phyloP scores from a whole-genome alignment of 2,329 filamentous ascomycete species.

The Rhynchosporium secalis region DNA sequence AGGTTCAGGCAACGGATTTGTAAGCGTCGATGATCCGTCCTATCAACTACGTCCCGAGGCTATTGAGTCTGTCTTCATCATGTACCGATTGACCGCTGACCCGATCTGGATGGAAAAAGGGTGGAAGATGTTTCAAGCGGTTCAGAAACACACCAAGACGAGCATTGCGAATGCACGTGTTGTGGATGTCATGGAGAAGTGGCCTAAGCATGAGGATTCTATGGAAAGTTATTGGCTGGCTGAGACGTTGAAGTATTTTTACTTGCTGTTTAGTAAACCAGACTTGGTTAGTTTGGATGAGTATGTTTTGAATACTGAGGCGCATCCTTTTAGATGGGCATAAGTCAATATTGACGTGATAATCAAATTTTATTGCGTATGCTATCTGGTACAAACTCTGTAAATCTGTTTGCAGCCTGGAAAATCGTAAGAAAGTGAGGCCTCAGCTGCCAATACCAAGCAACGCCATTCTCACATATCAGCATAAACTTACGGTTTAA shows the following conservation, averaged over 20 bases:
- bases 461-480: background rate
- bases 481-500: background rate
- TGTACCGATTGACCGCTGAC: slow-evolving; percentile 43
- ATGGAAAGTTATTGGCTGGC: slow-evolving; percentile 65
- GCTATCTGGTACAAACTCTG: no score
- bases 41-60: slow-evolving; percentile 53
- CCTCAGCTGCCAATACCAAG: background rate
- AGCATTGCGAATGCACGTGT: slow-evolving; percentile 46
- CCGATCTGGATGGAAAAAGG: slow-evolving; percentile 43
- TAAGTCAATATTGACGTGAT: no score
- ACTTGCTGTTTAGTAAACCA: slow-evolving; percentile 52
- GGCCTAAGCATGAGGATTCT: slow-evolving; percentile 46
- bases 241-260: slow-evolving; percentile 65
- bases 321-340: slow-evolving; percentile 29
- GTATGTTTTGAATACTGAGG: slow-evolving; percentile 50
- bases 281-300: slow-evolving; percentile 59
- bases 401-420: no score
- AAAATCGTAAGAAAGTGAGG: no score
- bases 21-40: slow-evolving; percentile 43
- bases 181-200: slow-evolving; percentile 40
- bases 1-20: slow-evolving; percentile 30
- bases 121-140: slow-evolving; percentile 50
- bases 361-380: no score
- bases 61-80: slow-evolving; percentile 66
- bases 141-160: slow-evolving; percentile 46